Base-by-base conservation (phyloP, 1,284 basidiomycete species). In the Melampsora medusae region DNA sequence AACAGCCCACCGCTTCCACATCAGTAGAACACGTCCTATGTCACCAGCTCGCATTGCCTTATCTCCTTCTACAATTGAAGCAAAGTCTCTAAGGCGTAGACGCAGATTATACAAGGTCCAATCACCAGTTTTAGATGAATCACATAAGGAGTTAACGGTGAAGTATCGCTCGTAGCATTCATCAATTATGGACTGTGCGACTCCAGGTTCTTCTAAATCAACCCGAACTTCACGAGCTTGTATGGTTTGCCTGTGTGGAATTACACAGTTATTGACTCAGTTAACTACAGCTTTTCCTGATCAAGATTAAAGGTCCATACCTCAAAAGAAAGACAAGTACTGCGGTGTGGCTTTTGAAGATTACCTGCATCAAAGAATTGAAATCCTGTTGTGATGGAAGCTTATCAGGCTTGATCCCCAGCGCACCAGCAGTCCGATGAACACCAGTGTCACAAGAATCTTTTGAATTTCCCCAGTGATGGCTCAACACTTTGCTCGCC, bases 1-100 rank as follows among this genome's bases (percentile, higher is more conserved):
- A 6, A 69, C 25, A 6, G n/a, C 53, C 68, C 68, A 61, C 46
- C 42, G 61, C 56, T 14, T 53, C 68, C 68, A 69, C 22, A 69
- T 69, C 4, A 22, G 25, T 25, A 69, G 17, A 42, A 12, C 12
- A 10, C 22, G 28, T 14, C 68, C 68, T 35, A 68, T 68, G 16
- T 68, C 68, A 33, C 68, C 68, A 14, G 53, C 31, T 12, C 33
- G 50, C 68, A 70, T 70, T 12, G 50, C 16, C 25, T 42, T 16
- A 46, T 70, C 56, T 7, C 19, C 50, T 31, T 60, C 35, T 6
- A 69, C 22, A 14, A 69, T 22, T 1, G 28, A 53, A 7, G 31
- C 53, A 59, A 69, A 69, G n/a, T 69, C 38, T 12, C 53, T 28
- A 9, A 60, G 35, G 1, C 31, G 17, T 9, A 42, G 42, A 14